Conservation (phyloP, 495 filamentous ascomycete genomes). For the Tuber microsphaerosporum region DNA sequence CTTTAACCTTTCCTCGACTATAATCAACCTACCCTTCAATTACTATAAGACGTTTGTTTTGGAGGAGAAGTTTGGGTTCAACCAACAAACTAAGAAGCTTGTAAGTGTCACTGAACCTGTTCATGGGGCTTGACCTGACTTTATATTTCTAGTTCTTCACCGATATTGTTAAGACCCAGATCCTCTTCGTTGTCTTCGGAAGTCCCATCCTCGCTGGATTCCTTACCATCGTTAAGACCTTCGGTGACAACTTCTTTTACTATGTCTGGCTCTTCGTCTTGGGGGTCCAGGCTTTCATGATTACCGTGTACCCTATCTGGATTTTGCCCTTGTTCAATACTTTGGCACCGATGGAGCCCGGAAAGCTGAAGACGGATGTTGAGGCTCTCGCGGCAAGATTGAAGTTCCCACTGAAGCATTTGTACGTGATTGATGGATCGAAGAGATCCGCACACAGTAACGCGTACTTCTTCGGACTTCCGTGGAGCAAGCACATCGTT, state of each 20-base stretch:
- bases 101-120: slow-evolving; percentile 5
- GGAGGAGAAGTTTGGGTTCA: slow-evolving; percentile 97
- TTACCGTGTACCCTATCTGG: slow-evolving; percentile 89
- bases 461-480: slow-evolving; percentile 95
- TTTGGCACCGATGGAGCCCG: slow-evolving; percentile 82
- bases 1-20: slow-evolving; percentile 71
- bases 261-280: slow-evolving; percentile 93
- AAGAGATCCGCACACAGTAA: slow-evolving; percentile 96
- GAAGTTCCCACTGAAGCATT: slow-evolving; percentile 80
- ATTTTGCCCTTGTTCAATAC: slow-evolving; percentile 98
- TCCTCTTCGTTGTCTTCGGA: slow-evolving; percentile 68
- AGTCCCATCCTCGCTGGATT: slow-evolving; percentile 83
- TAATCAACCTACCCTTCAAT: slow-evolving; percentile 68
- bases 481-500: slow-evolving; percentile 99
- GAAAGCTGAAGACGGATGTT: slow-evolving; percentile 76
- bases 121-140: slow-evolving; percentile 4
- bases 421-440: slow-evolving; percentile 95
- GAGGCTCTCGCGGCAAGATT: slow-evolving; percentile 76
- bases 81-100: slow-evolving; percentile 85
- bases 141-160: slow-evolving; percentile 55
- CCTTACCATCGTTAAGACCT: slow-evolving; percentile 82
- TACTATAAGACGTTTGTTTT: slow-evolving; percentile 93
- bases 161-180: slow-evolving; percentile 86
- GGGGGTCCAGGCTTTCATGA: slow-evolving; percentile 80
- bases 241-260: slow-evolving; percentile 88